Base-by-base conservation (phyloP, 257 asterid species). In the Primulina tabacum region DNA sequence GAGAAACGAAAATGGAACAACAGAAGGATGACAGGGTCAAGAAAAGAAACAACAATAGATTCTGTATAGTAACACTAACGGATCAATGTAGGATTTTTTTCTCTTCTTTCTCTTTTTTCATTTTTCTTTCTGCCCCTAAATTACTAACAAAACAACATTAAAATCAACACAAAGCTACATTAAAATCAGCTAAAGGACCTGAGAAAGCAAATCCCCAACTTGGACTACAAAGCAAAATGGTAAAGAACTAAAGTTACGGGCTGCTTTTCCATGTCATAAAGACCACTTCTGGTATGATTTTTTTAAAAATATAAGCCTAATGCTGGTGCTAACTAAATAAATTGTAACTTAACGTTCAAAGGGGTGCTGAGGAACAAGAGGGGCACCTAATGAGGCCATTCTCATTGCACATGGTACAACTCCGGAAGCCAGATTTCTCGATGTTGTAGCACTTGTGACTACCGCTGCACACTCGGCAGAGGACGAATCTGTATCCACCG, bases 301-400 rank as follows among this genome's bases (percentile, higher is more conserved):
- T 10, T 14, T 1, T 6, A 8, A 12, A 8, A 18, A 8, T 67
- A 18, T 20, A 58, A 70, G 21, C 14, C 67, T 62, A 70, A 14
- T 28, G 37, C 24, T 58, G 56, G 37, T 59, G 29, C 60, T 12
- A 38, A 70, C 67, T 60, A 69, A 40, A 69, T 3, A 5, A 11
- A 21, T 11, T 8, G 40, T 4, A 56, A 7, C 38, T 57, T 11
- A 29, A 56, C 6, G 2, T 56, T 84, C 70, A 79, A 14, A 78
- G 60, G 38, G 86, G 82, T 1, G 81, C 76, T 75, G 74, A 80
- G 65, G 81, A 89, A 74, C 99, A 93, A 79, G 92, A 87, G 9
- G 96, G 88, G 96, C 99, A 93, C 95, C 96, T 91, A 85, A 87
- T 74, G 76, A 90, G 86, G 62, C 97, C 99, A 75, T 93, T 87